Percentiles rank a stretch among this genome's conserved stretches.
Evolutionary conservation across 352 stramenopile genomes (phyloP).

Genomic region (Phytophthora quininea): DNA sequence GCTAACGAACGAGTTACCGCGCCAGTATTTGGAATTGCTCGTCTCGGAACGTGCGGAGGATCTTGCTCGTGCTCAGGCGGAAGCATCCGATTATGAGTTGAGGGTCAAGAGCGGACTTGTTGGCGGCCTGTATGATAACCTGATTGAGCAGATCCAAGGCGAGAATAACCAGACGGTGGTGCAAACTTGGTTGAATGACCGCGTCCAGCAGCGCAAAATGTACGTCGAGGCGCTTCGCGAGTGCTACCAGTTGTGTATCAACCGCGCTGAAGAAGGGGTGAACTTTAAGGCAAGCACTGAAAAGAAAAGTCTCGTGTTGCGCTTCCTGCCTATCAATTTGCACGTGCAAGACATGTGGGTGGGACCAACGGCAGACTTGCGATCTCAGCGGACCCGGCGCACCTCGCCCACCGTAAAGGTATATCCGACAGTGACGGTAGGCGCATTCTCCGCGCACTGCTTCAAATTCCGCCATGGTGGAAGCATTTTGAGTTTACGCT

Average conservation of each 20-base stretch:
- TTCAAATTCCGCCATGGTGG: conserved; percentile 83
- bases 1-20: conserved; percentile 82
- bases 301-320: conserved; percentile 78
- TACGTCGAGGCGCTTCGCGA: conserved; percentile 76
- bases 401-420: conserved; percentile 65
- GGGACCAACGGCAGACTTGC: conserved; percentile 64
- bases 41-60: conserved; percentile 61
- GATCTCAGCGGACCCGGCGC: conserved; percentile 66
- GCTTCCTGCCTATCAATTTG: conserved; percentile 84
- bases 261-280: conserved; percentile 65
- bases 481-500: conserved; percentile 72
- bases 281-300: conserved; percentile 87
- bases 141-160: conserved; percentile 87
- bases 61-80: conserved; percentile 50
- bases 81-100: conserved; percentile 64
- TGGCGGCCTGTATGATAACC: conserved; percentile 73
- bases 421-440: conserved; percentile 78
- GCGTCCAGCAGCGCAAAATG: conserved; percentile 64
- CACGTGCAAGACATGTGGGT: conserved; percentile 90
- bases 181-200: conserved; percentile 76
- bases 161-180: conserved; percentile 80
- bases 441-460: conserved; percentile 80
- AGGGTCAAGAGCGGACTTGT: conserved; percentile 71
- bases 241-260: conserved; percentile 72
- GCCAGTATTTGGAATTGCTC: conserved; percentile 77